Conservation (phyloP, 306 rosid species). For the Oemleria cerasiformis region DNA sequence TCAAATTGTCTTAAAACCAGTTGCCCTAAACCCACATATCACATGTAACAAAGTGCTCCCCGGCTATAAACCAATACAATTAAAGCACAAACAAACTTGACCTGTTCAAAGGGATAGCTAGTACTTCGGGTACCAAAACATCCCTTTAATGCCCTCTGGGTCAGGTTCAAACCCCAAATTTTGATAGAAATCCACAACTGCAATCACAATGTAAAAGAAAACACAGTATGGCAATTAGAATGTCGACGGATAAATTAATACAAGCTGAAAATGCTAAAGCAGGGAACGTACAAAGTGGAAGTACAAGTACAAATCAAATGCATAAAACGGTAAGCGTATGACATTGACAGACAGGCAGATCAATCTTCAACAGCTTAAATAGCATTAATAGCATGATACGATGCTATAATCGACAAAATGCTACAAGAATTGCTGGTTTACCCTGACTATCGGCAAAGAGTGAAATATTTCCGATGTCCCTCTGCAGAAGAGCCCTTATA, state of each 20-base stretch:
- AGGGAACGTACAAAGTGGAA: neutral
- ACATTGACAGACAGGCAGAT: slow-evolving; percentile 13
- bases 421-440: slow-evolving; percentile 27
- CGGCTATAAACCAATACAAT: neutral
- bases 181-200: slow-evolving; percentile 89
- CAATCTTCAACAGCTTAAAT: neutral
- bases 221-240: slow-evolving; percentile 11
- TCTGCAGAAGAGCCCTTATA: slow-evolving; percentile 79
- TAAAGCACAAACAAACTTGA: slow-evolving; percentile 16
- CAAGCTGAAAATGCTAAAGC: slow-evolving; percentile 1
- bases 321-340: neutral
- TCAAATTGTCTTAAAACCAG: too few species aligned
- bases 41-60: neutral
- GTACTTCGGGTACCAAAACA: slow-evolving; percentile 89
- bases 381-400: neutral
- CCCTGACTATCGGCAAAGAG: slow-evolving; percentile 95
- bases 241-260: neutral
- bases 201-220: slow-evolving; percentile 29
- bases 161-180: slow-evolving; percentile 93
- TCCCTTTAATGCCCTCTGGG: slow-evolving; percentile 96
- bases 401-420: neutral
- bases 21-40: neutral
- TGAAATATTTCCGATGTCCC: slow-evolving; percentile 89
- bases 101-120: slow-evolving; percentile 21
- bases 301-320: neutral